Base-by-base conservation (phyloP, 805 yeast species). In the Blastobotrys terrestris region DNA sequence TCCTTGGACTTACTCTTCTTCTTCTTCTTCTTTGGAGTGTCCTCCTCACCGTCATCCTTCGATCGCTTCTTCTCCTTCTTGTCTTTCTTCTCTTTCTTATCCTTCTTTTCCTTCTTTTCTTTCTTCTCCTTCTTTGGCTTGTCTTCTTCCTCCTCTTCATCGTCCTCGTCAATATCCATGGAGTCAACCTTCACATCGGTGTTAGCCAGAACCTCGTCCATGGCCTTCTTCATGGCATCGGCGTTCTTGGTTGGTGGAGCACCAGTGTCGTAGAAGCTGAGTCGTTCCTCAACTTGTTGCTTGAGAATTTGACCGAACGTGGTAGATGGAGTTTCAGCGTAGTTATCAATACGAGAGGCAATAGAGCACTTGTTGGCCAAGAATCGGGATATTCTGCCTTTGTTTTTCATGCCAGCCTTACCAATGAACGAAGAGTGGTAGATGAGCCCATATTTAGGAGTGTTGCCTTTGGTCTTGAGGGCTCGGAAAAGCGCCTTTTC, bases 321-420 rank as follows among this genome's bases (percentile, higher is more conserved):
- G 57, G 85, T 86, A 45, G 89, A 78, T 66, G 99, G 97, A 70
- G 85, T 87, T 70, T 94, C 99, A 53, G 97, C 85, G 73, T 89
- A 94, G 77, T 89, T 89, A 76, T 94, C 99, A 66, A 94, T 92
- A 81, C 99, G 89, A 50, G 97, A 89, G 55, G 99, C 99, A 75
- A 94, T 92, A 43, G 99, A 86, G 81, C 98, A 92, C 76, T 94
- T 94, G 85, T 94, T 94, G 61, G 99, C 99, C 74, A 94, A 78
- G 76, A 91, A 94, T 77, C 99, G 86, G 48, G 99, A 92, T 63
- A 94, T 94, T 80, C 98, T 86, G 74, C 99, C 99, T 83, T 94
- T 94, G 79, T 94, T 94, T 78, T 94, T 94, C 60, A 95, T 84
- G 58, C 90, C 77, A 55, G 99, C 99, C 72, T 82, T 85, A 63